These are phyloP conservation scores for Piper longum DNA, from an alignment of 164 flowering plant genomes.

Conservation along the genomic window DNA sequence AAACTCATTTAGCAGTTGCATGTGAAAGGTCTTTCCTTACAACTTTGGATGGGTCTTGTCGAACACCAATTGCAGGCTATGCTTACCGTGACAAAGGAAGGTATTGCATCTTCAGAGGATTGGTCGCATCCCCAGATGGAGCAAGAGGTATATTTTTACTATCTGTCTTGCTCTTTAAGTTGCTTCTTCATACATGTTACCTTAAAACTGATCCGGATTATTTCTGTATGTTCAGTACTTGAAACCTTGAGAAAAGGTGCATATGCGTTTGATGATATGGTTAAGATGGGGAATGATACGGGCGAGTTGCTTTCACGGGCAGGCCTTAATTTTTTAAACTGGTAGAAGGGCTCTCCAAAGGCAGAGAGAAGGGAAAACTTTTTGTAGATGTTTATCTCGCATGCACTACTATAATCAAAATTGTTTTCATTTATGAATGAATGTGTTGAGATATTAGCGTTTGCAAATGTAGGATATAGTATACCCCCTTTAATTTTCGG, in stretches of 20 bases:
- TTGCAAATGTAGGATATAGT: no score
- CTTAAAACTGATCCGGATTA: not conserved
- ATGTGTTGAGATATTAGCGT: no score
- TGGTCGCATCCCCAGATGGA: constrained; percentile 98
- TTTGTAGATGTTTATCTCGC: not conserved
- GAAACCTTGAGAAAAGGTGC: constrained; percentile 80
- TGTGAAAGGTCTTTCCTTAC: constrained; percentile 91
- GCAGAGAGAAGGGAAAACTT: not conserved
- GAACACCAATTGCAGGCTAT: constrained; percentile 96
- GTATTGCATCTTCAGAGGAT: constrained; percentile 65
- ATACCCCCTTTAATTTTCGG: no score
- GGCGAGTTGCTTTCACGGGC: constrained; percentile 71
- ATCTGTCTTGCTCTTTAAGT: no score
- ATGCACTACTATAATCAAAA: no score
- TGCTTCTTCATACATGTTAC: not conserved
- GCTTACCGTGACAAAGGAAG: constrained; percentile 62
- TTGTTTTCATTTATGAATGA: no score
- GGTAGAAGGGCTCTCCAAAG: not conserved
- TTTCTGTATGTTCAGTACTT: constrained; percentile 40
- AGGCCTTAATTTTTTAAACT: constrained; percentile 72
- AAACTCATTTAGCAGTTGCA: constrained; percentile 79
- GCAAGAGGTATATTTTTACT: constrained; percentile 42
- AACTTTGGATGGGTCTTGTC: constrained; percentile 88
- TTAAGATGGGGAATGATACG: constrained; percentile 84
- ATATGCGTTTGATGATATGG: constrained; percentile 68